Conservation (phyloP, 1,139 yeast genomes). For the Wickerhamiella pararugosa region DNA sequence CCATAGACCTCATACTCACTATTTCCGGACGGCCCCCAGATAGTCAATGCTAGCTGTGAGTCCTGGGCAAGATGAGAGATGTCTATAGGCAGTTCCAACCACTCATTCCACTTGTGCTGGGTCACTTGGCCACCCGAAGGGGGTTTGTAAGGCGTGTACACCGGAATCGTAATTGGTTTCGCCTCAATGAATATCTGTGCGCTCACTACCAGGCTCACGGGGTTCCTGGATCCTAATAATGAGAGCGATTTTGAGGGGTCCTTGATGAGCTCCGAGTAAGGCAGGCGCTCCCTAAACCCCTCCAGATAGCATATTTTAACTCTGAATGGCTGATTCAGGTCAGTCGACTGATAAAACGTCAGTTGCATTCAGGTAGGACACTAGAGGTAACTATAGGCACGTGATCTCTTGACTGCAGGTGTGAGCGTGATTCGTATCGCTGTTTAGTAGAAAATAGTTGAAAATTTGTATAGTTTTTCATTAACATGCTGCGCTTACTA, state of each 20-base stretch:
- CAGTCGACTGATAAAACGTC: conserved; percentile 57
- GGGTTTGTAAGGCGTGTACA: conserved; percentile 48
- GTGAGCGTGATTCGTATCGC: background rate
- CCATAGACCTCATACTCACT: conserved; percentile 37
- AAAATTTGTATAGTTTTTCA: background rate
- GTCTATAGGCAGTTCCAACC: conserved; percentile 55
- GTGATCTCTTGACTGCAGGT: background rate
- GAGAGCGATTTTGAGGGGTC: conserved; percentile 29
- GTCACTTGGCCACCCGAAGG: conserved; percentile 29
- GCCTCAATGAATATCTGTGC: conserved; percentile 47
- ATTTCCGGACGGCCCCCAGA: conserved; percentile 51
- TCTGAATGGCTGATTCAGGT: conserved; percentile 42
- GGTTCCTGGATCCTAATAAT: conserved; percentile 13
- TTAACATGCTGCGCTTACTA: no score
- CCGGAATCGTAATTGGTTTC: conserved; percentile 50
- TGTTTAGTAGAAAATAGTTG: background rate
- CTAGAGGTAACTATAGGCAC: background rate
- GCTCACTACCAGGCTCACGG: conserved; percentile 36
- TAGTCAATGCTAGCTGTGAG: conserved; percentile 43
- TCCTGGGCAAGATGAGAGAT: conserved; percentile 54
- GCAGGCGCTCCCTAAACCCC: conserved; percentile 34
- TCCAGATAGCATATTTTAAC: conserved; percentile 32
- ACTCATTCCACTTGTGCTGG: conserved; percentile 36
- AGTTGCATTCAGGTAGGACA: conserved; percentile 6
- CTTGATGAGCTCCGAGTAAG: conserved; percentile 39